Percentiles rank a stretch among this genome's conserved stretches.
Conservation (phyloP, 176 grass and related monocot species). For the Bromus sterilis region DNA sequence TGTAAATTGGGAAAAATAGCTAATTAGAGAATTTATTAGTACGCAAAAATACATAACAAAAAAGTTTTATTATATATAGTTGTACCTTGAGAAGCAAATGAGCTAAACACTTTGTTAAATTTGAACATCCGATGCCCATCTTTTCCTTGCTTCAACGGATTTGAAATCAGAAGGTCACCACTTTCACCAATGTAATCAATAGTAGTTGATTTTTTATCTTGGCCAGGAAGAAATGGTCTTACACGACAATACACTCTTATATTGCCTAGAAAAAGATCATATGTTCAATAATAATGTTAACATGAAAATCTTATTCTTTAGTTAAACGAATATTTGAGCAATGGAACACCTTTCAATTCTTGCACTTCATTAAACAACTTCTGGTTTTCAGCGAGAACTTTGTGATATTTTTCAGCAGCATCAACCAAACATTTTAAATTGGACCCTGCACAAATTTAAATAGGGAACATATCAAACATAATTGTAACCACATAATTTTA, state of each 20-base stretch:
- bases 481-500: not conserved
- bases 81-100: conserved; percentile 72
- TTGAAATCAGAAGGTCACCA: conserved; percentile 74
- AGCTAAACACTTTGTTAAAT: conserved; percentile 86
- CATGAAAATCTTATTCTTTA: not conserved
- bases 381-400: conserved; percentile 84
- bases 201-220: conserved; percentile 63
- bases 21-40: not conserved
- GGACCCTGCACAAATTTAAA: conserved; percentile 40
- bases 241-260: conserved; percentile 97
- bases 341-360: conserved; percentile 71
- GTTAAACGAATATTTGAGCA: not conserved
- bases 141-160: conserved; percentile 87
- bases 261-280: conserved; percentile 48
- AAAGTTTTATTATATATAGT: not conserved
- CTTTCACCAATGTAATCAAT: conserved; percentile 92
- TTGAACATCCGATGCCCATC: conserved; percentile 87
- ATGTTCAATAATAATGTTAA: not conserved
- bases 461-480: not conserved
- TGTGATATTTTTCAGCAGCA: conserved; percentile 89
- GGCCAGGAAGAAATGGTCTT: conserved; percentile 85
- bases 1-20: conserved; percentile 21
- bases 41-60: not conserved
- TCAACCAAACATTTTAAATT: conserved; percentile 69
- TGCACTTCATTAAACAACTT: conserved; percentile 93